A percentile compares a stretch with the other conserved stretches of the same genome.
phyloP scores from a whole-genome alignment of 73 alveolate genomes.

The Blepharisma japonicum region DNA sequence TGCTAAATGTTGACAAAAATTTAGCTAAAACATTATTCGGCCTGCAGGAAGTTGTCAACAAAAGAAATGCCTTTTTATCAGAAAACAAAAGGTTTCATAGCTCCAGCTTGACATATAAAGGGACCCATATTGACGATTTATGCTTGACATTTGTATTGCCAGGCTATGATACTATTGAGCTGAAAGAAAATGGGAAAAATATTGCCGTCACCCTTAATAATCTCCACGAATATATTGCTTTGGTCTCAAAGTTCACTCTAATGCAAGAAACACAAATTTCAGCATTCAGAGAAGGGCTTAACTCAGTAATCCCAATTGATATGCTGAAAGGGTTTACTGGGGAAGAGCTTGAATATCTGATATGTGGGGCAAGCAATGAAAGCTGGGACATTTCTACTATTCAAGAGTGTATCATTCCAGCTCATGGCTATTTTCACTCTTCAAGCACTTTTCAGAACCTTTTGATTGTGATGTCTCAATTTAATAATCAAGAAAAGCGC shows the following conservation, averaged over 20 bases:
- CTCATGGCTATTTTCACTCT: conserved; percentile 71
- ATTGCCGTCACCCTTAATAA: conserved; percentile 57
- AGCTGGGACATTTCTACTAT: conserved; percentile 57
- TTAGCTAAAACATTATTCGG: background rate
- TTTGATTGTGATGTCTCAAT: conserved; percentile 13
- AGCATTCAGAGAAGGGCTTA: conserved; percentile 82
- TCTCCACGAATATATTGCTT: conserved; percentile 72
- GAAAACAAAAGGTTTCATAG: background rate
- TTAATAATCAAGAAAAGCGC: background rate
- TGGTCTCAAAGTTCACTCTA: conserved; percentile 60
- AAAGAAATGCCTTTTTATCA: no score
- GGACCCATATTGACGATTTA: conserved; percentile 50
- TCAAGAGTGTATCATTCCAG: conserved; percentile 64
- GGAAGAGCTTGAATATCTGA: conserved; percentile 70
- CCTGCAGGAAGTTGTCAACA: no score
- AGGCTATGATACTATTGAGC: conserved; percentile 68
- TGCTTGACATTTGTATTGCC: conserved; percentile 78
- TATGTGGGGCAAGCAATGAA: conserved; percentile 60
- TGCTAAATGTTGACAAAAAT: conserved; percentile 53
- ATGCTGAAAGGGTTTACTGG: conserved; percentile 56
- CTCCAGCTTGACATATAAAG: background rate
- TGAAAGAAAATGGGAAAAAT: conserved; percentile 62
- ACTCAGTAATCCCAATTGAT: conserved; percentile 61
- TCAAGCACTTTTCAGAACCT: conserved; percentile 11
- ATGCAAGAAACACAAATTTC: conserved; percentile 49